Conservation (phyloP, 257 asterid species). For the Solanum pimpinellifolium region DNA sequence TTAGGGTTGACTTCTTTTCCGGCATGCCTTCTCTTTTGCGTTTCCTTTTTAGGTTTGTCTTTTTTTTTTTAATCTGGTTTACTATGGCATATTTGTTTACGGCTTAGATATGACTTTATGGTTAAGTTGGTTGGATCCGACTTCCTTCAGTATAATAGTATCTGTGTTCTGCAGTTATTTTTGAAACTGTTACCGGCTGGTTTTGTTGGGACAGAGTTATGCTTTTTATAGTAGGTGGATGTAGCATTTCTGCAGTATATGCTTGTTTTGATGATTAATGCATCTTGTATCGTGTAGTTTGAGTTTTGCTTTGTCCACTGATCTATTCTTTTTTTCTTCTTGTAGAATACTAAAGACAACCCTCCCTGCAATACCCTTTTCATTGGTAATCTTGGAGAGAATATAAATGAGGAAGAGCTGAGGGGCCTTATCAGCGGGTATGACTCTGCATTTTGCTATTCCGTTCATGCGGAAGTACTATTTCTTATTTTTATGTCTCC, state of each 20-base stretch:
- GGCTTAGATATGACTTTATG: background rate
- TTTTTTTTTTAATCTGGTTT: background rate
- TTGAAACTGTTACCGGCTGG: background rate
- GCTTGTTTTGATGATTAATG: background rate
- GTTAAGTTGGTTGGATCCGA: background rate
- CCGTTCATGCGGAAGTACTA: background rate
- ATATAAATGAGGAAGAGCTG: slow-evolving; percentile 90
- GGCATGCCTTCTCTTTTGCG: background rate
- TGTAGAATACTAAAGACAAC: slow-evolving; percentile 89
- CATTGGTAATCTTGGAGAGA: slow-evolving; percentile 97
- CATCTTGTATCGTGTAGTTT: background rate
- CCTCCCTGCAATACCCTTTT: slow-evolving; percentile 99
- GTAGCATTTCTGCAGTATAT: background rate
- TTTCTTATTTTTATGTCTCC: background rate
- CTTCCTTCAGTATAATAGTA: background rate
- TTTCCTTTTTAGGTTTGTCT: background rate
- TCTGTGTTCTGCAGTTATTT: background rate
- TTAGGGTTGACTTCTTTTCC: background rate
- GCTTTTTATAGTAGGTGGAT: background rate
- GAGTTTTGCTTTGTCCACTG: background rate
- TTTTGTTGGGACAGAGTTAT: background rate
- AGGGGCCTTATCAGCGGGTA: slow-evolving; percentile 75
- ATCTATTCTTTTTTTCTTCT: background rate
- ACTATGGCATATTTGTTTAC: background rate
- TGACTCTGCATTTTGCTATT: slow-evolving; percentile 15